phyloP scores from a whole-genome alignment of 2,329 filamentous ascomycete genomes.

The Dactylonectria macrodidyma region DNA sequence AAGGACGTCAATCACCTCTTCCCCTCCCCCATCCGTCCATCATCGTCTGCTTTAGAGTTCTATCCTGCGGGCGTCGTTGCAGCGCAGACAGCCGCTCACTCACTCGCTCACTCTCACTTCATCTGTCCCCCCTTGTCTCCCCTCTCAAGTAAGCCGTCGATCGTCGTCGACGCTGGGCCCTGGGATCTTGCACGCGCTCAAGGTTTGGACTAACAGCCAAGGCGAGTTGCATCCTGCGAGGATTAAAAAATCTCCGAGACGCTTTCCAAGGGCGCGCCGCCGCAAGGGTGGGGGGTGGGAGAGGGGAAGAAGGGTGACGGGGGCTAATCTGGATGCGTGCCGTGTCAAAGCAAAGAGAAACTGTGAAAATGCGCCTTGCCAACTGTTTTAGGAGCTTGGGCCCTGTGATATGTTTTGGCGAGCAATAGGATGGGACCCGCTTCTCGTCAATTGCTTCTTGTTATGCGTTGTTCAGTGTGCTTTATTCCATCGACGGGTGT shows the following conservation, averaged over 20 bases:
- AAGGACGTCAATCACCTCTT: too few species aligned
- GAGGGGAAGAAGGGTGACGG: neutral
- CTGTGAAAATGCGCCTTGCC: too few species aligned
- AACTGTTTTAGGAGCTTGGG: too few species aligned
- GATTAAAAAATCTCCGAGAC: conserved; percentile 10
- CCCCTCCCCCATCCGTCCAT: neutral
- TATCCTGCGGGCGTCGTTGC: conserved; percentile 6
- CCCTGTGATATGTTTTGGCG: too few species aligned
- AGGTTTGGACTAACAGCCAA: neutral
- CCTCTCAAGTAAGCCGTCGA: neutral
- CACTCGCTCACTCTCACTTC: too few species aligned
- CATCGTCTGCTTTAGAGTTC: conserved; percentile 12
- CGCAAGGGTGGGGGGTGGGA: neutral
- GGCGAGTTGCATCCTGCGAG: conserved; percentile 5
- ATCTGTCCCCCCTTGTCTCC: too few species aligned
- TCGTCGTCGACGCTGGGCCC: neutral
- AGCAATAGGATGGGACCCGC: too few species aligned
- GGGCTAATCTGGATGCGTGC: too few species aligned
- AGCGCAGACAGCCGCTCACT: neutral
- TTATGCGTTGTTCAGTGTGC: too few species aligned
- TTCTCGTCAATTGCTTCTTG: too few species aligned
- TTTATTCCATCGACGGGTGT: too few species aligned
- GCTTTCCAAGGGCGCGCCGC: neutral
- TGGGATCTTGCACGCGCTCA: neutral
- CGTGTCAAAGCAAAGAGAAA: too few species aligned